Evolutionary conservation across 202 grass and related monocot species (phyloP).

Genomic region (Zizania palustris): DNA sequence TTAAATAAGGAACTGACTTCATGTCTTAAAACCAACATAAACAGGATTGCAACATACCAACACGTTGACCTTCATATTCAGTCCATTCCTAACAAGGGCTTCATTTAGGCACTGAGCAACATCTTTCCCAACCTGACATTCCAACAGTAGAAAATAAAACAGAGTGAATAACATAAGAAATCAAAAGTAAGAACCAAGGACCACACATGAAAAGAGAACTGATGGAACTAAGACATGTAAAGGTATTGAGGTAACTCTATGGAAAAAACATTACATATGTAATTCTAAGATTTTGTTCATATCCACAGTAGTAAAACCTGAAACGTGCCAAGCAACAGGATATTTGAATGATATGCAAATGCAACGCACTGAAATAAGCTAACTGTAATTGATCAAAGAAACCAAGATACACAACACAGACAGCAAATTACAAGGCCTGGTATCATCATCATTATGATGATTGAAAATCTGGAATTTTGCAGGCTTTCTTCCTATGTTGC

Average conservation of each 20-base stretch:
- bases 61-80: constrained; percentile 68
- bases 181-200: too few relatives aligned
- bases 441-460: background rate
- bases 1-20: background rate
- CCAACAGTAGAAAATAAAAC: constrained; percentile 33
- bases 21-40: background rate
- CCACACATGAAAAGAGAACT: background rate
- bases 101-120: constrained; percentile 80
- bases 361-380: background rate
- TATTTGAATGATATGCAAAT: background rate
- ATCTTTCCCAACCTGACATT: constrained; percentile 69
- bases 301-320: background rate
- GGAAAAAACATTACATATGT: background rate
- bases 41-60: constrained; percentile 59
- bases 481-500: background rate
- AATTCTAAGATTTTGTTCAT: background rate
- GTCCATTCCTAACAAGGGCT: constrained; percentile 71
- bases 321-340: background rate
- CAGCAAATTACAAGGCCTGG: constrained; percentile 16
- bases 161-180: too few relatives aligned
- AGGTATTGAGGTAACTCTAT: background rate
- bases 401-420: background rate
- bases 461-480: background rate
- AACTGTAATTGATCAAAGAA: background rate
- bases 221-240: background rate